phyloP scores from a whole-genome alignment of 768 basidiomycete genomes.

The Suillus discolor region DNA sequence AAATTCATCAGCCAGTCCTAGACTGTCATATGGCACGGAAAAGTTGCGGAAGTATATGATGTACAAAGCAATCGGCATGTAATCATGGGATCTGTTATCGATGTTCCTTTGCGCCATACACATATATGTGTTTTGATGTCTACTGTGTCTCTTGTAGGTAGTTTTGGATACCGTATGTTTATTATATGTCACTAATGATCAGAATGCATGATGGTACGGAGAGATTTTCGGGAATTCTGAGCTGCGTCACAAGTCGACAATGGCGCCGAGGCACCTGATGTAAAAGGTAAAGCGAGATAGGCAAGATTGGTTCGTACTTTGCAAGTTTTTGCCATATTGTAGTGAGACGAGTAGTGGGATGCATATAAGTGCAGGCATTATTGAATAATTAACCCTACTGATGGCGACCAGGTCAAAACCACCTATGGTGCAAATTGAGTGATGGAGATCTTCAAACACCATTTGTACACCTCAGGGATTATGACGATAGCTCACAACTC shows the following conservation, averaged over 20 bases:
- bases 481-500: neutral
- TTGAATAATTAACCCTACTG: neutral
- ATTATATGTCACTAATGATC: neutral
- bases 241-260: neutral
- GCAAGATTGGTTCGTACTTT: neutral
- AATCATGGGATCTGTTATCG: neutral
- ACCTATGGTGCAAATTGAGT: neutral
- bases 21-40: neutral
- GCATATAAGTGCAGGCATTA: neutral
- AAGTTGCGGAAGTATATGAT: neutral
- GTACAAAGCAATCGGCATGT: neutral
- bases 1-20: constrained; percentile 28
- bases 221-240: neutral
- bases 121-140: neutral
- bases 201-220: neutral
- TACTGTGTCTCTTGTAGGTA: neutral
- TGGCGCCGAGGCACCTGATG: neutral
- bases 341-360: neutral
- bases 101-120: neutral
- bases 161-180: neutral
- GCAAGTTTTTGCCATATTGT: neutral
- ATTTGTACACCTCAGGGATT: neutral
- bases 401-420: neutral
- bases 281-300: neutral
- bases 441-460: neutral